Evolutionary conservation across 176 grass and related monocot genomes (phyloP).

Genomic region (Thinopyrum elongatum): DNA sequence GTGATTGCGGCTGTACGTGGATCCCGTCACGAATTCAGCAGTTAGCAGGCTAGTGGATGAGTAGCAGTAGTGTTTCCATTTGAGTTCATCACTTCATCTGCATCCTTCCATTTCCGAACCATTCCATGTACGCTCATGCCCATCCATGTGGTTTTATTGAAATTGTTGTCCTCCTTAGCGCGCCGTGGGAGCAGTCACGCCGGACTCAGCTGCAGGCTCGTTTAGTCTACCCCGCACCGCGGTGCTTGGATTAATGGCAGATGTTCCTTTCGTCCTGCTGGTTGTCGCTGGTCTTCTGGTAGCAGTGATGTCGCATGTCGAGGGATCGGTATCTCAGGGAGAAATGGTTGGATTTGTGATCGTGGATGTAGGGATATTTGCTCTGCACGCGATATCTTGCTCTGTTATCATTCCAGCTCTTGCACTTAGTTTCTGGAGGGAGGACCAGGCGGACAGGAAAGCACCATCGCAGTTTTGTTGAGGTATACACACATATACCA

Average conservation of each 20-base stretch:
- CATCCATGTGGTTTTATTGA: not conserved
- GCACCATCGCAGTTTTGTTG: not conserved
- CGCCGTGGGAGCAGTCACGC: not conserved
- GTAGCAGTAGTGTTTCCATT: not conserved
- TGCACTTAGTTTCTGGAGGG: not conserved
- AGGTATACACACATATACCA: not conserved
- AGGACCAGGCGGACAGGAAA: not conserved
- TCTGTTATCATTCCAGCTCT: not conserved
- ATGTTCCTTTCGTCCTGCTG: not conserved
- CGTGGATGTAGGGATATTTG: not conserved
- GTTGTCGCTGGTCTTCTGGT: not conserved
- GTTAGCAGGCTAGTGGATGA: not conserved
- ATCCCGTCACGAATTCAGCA: not conserved
- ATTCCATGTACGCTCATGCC: not conserved
- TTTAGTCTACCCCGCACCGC: accelerated
- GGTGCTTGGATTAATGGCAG: not conserved
- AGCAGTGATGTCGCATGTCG: not conserved
- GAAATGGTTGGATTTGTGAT: not conserved
- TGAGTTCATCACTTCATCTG: not conserved
- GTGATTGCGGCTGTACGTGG: too few relatives aligned
- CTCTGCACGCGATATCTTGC: not conserved
- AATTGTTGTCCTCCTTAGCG: not conserved
- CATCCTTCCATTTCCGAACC: not conserved
- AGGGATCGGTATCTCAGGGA: not conserved
- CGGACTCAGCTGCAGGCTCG: not conserved